Evolutionary conservation across 352 stramenopile genomes (phyloP).

Genomic region (Phytophthora podocarpi): DNA sequence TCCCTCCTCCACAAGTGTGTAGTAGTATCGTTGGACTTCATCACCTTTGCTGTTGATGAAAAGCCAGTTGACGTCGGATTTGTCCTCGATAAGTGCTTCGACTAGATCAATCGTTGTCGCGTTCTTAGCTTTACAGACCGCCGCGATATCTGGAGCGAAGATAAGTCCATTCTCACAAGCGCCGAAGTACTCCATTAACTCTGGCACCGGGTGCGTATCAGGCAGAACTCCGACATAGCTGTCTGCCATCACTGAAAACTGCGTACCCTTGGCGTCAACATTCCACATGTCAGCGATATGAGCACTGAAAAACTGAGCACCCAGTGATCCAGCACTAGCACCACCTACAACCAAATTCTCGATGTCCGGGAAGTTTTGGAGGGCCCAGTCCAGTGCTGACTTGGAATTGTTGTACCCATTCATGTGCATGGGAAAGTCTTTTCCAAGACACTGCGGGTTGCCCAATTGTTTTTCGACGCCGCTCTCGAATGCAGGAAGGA

Average conservation of each 20-base stretch:
- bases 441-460: constrained; percentile 31
- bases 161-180: constrained; percentile 20
- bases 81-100: constrained; percentile 40
- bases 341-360: constrained; percentile 52
- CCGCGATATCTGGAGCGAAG: constrained; percentile 38
- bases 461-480: constrained; percentile 35
- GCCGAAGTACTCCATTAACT: constrained; percentile 44
- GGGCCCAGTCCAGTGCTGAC: constrained; percentile 53
- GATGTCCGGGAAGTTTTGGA: constrained; percentile 56
- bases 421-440: constrained; percentile 45
- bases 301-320: constrained; percentile 39
- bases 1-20: constrained; percentile 51
- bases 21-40: constrained; percentile 59
- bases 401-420: constrained; percentile 63
- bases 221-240: constrained; percentile 55
- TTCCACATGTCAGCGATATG: constrained; percentile 54
- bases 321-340: constrained; percentile 56
- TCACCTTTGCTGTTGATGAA: constrained; percentile 66
- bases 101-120: constrained; percentile 44
- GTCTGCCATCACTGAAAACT: constrained; percentile 49
- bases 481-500: constrained; percentile 21
- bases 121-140: constrained; percentile 40
- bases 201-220: constrained; percentile 23
- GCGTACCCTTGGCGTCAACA: constrained; percentile 39
- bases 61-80: constrained; percentile 50